Percentiles rank a stretch among this genome's conserved stretches.
Evolutionary conservation across 495 filamentous ascomycete species (phyloP).

Genomic region (Neurospora sp.): DNA sequence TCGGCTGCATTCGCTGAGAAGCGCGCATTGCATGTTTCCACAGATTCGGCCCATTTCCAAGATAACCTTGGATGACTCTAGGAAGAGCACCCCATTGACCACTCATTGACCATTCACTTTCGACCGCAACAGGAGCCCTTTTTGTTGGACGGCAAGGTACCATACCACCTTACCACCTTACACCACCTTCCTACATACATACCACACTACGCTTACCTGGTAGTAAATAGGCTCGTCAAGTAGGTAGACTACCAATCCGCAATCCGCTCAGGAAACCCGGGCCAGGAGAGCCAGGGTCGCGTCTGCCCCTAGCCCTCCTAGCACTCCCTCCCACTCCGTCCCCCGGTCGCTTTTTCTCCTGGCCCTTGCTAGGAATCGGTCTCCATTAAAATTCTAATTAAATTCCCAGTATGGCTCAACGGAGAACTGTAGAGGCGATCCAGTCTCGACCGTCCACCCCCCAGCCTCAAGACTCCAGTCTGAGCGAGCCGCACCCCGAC

Average conservation of each 20-base stretch:
- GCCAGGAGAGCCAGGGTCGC: constrained; percentile 32
- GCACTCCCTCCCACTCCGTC: constrained; percentile 2
- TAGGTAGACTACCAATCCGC: constrained; percentile 11
- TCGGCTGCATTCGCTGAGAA: constrained; percentile 15
- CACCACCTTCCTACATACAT: background rate
- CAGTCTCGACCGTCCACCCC: constrained; percentile 17
- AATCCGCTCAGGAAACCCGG: constrained; percentile 27
- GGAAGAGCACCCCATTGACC: background rate
- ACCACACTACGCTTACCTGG: background rate
- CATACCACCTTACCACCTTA: background rate
- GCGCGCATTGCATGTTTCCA: constrained; percentile 17
- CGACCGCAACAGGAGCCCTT: background rate
- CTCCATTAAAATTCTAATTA: constrained; percentile 36
- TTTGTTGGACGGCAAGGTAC: background rate
- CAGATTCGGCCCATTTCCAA: constrained; percentile 13
- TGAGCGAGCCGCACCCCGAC: constrained; percentile 18
- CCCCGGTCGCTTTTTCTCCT: constrained; percentile 25
- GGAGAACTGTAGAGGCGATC: constrained; percentile 17
- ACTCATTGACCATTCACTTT: background rate
- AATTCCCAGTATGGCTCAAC: constrained; percentile 35
- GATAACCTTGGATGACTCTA: background rate
- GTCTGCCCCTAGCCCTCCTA: constrained; percentile 10
- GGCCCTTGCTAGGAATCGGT: constrained; percentile 24
- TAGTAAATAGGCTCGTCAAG: constrained; percentile 1
- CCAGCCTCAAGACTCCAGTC: constrained; percentile 20